A percentile compares a stretch with the other conserved stretches of the same genome.
Evolutionary conservation across 2,329 filamentous ascomycete genomes (phyloP).

Genomic region (Penicillium sp.): DNA sequence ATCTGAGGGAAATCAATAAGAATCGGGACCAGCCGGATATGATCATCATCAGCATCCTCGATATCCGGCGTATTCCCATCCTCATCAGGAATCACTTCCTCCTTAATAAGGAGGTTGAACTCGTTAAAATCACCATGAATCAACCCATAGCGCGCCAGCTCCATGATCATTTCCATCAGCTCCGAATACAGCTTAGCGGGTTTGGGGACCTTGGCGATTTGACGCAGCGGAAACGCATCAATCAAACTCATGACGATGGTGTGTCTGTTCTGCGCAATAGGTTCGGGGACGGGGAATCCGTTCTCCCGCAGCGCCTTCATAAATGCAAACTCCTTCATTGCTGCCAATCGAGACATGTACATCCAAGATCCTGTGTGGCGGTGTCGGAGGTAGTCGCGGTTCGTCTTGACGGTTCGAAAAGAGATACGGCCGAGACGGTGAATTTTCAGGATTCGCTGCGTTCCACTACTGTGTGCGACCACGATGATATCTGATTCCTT

Average conservation of each 20-base stretch:
- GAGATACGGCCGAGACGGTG: slow-evolving; percentile 93
- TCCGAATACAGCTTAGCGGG: slow-evolving; percentile 86
- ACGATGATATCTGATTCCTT: slow-evolving; percentile 98
- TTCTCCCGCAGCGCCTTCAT: slow-evolving; percentile 81
- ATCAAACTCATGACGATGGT: slow-evolving; percentile 95
- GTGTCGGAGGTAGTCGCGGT: slow-evolving; percentile 89
- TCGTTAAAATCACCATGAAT: slow-evolving; percentile 99
- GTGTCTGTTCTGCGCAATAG: slow-evolving; percentile 83
- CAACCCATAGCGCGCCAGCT: slow-evolving; percentile 76
- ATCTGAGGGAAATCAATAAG: slow-evolving; percentile 98
- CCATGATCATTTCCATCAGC: slow-evolving; percentile 78
- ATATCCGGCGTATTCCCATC: slow-evolving; percentile 36
- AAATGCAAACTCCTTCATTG: slow-evolving; percentile 90
- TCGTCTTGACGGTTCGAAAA: slow-evolving; percentile 92
- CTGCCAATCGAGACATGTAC: slow-evolving; percentile 91
- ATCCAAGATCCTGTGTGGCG: slow-evolving; percentile 84
- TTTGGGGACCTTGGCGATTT: slow-evolving; percentile 78
- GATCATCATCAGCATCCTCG: slow-evolving; percentile 28
- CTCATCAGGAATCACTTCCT: slow-evolving; percentile 47
- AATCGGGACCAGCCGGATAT: slow-evolving; percentile 65
- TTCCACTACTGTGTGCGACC: slow-evolving; percentile 72
- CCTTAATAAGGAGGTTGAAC: slow-evolving; percentile 94
- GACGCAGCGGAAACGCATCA: slow-evolving; percentile 84
- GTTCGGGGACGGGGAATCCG: slow-evolving; percentile 84
- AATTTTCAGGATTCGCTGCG: slow-evolving; percentile 85